Percentiles rank a stretch among this genome's conserved stretches.
phyloP scores from a whole-genome alignment of 495 filamentous ascomycete genomes.

The Neurospora africana region DNA sequence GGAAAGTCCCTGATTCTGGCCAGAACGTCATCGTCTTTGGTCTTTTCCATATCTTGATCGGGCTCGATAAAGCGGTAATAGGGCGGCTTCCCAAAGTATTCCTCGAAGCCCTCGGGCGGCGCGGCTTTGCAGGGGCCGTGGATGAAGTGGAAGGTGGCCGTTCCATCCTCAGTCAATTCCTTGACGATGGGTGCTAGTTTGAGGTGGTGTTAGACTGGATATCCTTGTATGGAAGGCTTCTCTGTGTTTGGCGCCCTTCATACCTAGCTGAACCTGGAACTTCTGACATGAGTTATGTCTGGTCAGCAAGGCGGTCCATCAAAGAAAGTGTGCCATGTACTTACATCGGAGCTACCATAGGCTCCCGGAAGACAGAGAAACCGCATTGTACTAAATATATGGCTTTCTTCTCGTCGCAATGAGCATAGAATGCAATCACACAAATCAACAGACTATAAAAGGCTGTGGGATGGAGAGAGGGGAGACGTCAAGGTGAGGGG shows the following conservation, averaged over 20 bases:
- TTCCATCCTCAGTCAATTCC: slow-evolving; percentile 34
- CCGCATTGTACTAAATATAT: slow-evolving; percentile 21
- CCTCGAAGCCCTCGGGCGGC: slow-evolving; percentile 39
- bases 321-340: slow-evolving; percentile 10
- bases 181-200: slow-evolving; percentile 35
- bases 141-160: slow-evolving; percentile 36
- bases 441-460: neutral
- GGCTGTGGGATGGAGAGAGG: neutral
- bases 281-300: slow-evolving; percentile 25
- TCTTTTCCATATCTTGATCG: slow-evolving; percentile 28
- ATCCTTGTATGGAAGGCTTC: neutral
- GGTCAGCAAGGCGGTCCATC: neutral
- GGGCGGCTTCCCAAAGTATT: slow-evolving; percentile 41
- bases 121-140: slow-evolving; percentile 36
- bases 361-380: slow-evolving; percentile 36
- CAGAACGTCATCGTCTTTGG: slow-evolving; percentile 35
- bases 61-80: slow-evolving; percentile 42
- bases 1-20: slow-evolving; percentile 41
- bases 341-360: slow-evolving; percentile 42
- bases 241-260: neutral
- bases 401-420: neutral
- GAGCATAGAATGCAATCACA: neutral
- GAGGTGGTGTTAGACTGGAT: neutral
- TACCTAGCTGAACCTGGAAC: slow-evolving; percentile 43
- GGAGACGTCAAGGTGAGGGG: neutral